These are phyloP conservation scores for Mucor lusitanicus DNA, from an alignment of 371 early-diverging fungal species.

Conservation along the genomic window DNA sequence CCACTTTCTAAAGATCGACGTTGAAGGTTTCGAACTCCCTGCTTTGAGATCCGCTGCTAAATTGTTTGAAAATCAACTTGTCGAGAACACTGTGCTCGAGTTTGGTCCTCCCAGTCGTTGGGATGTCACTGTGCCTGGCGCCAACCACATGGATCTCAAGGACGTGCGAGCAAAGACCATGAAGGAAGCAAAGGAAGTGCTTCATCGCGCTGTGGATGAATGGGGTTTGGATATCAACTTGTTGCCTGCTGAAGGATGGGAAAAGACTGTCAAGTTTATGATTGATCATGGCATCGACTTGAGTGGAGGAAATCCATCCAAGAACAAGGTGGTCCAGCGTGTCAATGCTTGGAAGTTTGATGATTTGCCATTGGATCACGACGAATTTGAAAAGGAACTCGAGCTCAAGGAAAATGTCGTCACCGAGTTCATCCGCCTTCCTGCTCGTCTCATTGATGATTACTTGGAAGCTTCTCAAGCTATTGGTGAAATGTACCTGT, in stretches of 20 bases:
- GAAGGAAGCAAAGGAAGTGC: conserved; percentile 25
- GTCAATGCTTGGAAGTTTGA: conserved; percentile 51
- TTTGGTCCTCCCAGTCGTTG: conserved; percentile 51
- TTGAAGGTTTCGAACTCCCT: conserved; percentile 50
- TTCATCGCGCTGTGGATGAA: conserved; percentile 28
- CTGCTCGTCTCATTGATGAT: conserved; percentile 28
- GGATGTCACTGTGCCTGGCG: conserved; percentile 38
- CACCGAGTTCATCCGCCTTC: conserved; percentile 43
- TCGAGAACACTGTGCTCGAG: conserved; percentile 46
- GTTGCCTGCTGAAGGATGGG: conserved; percentile 47
- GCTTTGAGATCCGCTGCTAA: conserved; percentile 41
- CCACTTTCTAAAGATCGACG: conserved; percentile 53
- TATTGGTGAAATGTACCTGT: conserved; percentile 54
- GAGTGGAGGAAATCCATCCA: conserved; percentile 18
- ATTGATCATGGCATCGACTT: conserved; percentile 27
- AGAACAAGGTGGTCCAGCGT: conserved; percentile 35
- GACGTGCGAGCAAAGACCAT: conserved; percentile 28
- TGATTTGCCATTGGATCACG: conserved; percentile 32
- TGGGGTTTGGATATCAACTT: conserved; percentile 46
- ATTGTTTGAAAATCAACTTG: conserved; percentile 39
- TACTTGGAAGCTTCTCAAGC: conserved; percentile 34
- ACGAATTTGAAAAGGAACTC: conserved; percentile 49
- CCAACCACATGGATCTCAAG: conserved; percentile 1
- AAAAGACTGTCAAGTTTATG: conserved; percentile 40
- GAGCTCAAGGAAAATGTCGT: conserved; percentile 32